A percentile compares a stretch with the other conserved stretches of the same genome.
phyloP scores from a whole-genome alignment of 2,329 filamentous ascomycete genomes.

The Sclerotinia minor region DNA sequence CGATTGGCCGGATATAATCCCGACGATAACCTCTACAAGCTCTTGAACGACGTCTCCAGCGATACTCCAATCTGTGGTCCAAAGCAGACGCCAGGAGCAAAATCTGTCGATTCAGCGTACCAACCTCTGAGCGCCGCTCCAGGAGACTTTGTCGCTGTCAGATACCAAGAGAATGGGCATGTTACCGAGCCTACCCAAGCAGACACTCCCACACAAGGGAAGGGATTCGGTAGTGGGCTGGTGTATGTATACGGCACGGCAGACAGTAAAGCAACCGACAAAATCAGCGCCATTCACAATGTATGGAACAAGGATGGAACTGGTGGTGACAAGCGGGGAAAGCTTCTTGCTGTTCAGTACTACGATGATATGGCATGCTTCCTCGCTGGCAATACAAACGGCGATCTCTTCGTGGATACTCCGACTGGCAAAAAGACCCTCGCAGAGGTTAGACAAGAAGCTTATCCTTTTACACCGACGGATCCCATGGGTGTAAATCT shows the following conservation, averaged over 20 bases:
- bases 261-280: conserved; percentile 51
- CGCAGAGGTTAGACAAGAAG: conserved; percentile 52
- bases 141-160: conserved; percentile 65
- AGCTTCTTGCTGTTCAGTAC: conserved; percentile 72
- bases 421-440: background rate
- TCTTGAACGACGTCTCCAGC: background rate
- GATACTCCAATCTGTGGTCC: background rate
- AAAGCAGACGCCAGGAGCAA: background rate
- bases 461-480: conserved; percentile 54
- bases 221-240: conserved; percentile 69
- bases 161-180: conserved; percentile 76
- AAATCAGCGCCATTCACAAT: conserved; percentile 65
- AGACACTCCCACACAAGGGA: background rate
- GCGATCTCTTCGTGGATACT: background rate
- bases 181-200: conserved; percentile 59
- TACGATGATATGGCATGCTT: conserved; percentile 93
- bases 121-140: conserved; percentile 47
- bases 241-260: conserved; percentile 73
- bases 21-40: conserved; percentile 12
- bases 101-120: conserved; percentile 2
- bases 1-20: conserved; percentile 43
- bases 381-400: conserved; percentile 38
- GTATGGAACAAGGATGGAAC: conserved; percentile 77
- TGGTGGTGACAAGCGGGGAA: conserved; percentile 76
- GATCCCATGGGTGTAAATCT: conserved; percentile 55